Percentiles rank a stretch among this genome's conserved stretches.
Conservation (phyloP, 2,329 filamentous ascomycete genomes). For the Fusarium euwallaceae region DNA sequence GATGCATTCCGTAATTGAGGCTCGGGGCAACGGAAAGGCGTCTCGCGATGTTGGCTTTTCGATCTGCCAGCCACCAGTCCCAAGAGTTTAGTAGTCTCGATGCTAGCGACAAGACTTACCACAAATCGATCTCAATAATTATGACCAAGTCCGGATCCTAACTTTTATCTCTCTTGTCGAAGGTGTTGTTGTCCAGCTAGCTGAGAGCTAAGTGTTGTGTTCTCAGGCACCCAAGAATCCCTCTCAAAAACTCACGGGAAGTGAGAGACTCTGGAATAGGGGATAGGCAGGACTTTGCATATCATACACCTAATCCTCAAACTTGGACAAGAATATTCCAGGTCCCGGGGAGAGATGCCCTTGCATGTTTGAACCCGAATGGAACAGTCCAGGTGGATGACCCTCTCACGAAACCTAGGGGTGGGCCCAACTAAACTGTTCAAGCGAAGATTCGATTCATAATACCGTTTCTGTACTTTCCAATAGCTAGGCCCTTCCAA, state of each 20-base stretch:
- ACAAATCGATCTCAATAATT: background rate
- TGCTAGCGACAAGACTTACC: background rate
- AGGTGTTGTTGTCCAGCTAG: background rate
- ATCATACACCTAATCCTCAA: background rate
- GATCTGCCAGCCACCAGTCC: background rate
- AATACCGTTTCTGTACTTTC: background rate
- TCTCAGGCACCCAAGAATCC: background rate
- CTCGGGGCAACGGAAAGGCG: background rate
- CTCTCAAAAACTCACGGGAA: background rate
- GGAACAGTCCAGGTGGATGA: background rate
- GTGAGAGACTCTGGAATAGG: too few relatives aligned
- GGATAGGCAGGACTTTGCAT: background rate
- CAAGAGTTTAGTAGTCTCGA: background rate
- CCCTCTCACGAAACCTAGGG: background rate
- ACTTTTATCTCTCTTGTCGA: background rate
- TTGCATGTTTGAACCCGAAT: background rate
- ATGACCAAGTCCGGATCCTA: background rate
- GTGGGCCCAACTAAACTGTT: background rate
- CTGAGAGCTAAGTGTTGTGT: background rate
- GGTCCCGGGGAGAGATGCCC: background rate
- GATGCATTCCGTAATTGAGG: background rate
- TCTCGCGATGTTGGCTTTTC: conserved; percentile 2
- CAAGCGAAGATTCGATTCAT: background rate
- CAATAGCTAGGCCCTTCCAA: background rate
- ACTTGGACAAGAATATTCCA: background rate